phyloP scores from a whole-genome alignment of 208 protist genomes.

The Chromosphaera perkinsii region DNA sequence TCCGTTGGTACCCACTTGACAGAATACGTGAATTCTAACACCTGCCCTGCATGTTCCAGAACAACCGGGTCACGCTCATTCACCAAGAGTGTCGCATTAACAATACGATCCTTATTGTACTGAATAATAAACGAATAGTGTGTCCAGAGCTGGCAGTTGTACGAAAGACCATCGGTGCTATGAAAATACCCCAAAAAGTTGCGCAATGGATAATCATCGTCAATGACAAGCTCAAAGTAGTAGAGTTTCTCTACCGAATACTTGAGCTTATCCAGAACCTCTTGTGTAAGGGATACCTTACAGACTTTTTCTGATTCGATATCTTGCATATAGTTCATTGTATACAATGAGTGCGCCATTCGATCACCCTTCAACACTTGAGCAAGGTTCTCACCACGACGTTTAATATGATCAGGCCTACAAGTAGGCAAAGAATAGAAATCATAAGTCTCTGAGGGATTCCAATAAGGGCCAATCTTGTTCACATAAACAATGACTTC shows the following conservation, averaged over 20 bases:
- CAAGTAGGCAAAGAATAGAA: constrained; percentile 73
- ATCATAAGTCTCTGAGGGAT: constrained; percentile 70
- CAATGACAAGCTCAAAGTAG: constrained; percentile 66
- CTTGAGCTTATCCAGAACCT: constrained; percentile 48
- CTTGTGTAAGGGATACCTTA: constrained; percentile 37
- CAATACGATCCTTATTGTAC: constrained; percentile 64
- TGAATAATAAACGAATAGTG: constrained; percentile 74
- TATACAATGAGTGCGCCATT: constrained; percentile 32
- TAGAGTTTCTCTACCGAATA: constrained; percentile 68
- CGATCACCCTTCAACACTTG: constrained; percentile 62
- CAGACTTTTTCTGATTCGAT: constrained; percentile 45
- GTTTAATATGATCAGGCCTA: constrained; percentile 31
- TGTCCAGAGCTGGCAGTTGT: constrained; percentile 76
- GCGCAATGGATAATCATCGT: background rate
- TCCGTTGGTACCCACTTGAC: constrained; percentile 42
- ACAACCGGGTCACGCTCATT: constrained; percentile 12
- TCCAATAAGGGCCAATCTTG: constrained; percentile 71
- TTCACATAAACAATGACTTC: constrained; percentile 50
- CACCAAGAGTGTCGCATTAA: constrained; percentile 41
- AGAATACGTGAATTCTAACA: constrained; percentile 46
- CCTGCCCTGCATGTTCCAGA: background rate
- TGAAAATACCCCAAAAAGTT: no score
- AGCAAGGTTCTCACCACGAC: constrained; percentile 46
- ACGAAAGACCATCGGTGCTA: no score
- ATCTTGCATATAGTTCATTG: constrained; percentile 34